Conservation (phyloP, 148 eudicot genomes). For the Chenopodium album region DNA sequence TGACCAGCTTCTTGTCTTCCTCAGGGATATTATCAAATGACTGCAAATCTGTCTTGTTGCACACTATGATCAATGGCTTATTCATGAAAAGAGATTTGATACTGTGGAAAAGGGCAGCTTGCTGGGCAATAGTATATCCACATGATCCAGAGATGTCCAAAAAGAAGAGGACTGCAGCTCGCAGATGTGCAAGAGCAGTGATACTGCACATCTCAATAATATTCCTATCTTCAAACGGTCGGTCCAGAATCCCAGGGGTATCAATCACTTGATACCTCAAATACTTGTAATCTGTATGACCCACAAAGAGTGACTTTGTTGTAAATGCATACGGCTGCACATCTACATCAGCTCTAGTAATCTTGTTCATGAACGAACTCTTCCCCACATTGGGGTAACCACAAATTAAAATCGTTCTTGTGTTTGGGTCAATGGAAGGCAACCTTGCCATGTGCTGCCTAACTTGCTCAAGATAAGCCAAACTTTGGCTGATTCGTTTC, state of each 20-base stretch:
- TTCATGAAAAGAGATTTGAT: constrained; percentile 93
- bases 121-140: constrained; percentile 87
- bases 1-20: constrained; percentile 75
- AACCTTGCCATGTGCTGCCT: constrained; percentile 96
- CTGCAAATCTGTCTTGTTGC: constrained; percentile 90
- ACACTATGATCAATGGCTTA: constrained; percentile 77
- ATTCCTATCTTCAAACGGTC: constrained; percentile 93
- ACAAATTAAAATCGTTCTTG: constrained; percentile 80
- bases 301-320: constrained; percentile 88
- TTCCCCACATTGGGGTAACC: constrained; percentile 97
- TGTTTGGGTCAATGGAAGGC: constrained; percentile 94
- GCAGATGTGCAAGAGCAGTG: constrained; percentile 89
- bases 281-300: constrained; percentile 91
- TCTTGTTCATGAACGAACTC: constrained; percentile 93
- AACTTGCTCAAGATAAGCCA: constrained; percentile 91
- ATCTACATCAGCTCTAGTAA: constrained; percentile 94
- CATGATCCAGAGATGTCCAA: constrained; percentile 87
- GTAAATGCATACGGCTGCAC: constrained; percentile 98
- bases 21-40: constrained; percentile 69
- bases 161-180: constrained; percentile 89
- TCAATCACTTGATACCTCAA: constrained; percentile 90
- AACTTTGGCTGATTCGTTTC: constrained; percentile 80
- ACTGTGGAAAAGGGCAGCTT: constrained; percentile 83
- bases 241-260: constrained; percentile 87
- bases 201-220: constrained; percentile 98